Percentiles rank a stretch among this genome's conserved stretches.
Conservation (phyloP, 1,284 basidiomycete genomes). For the Tilletia caries region DNA sequence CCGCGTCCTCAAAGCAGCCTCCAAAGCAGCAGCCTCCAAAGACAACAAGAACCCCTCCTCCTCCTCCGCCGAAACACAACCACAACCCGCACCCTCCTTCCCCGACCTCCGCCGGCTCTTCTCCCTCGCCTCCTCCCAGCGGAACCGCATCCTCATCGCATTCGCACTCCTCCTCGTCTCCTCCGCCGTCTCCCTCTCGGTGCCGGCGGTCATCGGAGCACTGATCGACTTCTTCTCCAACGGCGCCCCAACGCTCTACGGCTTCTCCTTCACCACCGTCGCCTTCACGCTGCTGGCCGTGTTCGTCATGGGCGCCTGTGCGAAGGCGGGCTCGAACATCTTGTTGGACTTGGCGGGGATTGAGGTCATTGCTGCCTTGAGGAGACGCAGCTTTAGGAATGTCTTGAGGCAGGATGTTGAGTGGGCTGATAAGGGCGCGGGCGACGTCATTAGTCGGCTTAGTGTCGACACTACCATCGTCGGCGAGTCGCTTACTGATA, state of each 20-base stretch:
- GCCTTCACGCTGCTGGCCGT: constrained; percentile 70
- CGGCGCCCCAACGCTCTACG: constrained; percentile 35
- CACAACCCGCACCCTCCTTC: constrained; percentile 33
- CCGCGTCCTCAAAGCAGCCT: constrained; percentile 2
- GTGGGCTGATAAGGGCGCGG: constrained; percentile 79
- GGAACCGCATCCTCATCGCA: constrained; percentile 38
- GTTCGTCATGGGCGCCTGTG: constrained; percentile 82
- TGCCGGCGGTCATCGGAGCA: constrained; percentile 51
- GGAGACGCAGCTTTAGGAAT: constrained; percentile 76
- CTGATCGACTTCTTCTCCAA: constrained; percentile 51
- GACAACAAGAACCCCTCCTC: constrained; percentile 12
- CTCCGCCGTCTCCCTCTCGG: constrained; percentile 67
- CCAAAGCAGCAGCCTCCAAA: constrained; percentile 3
- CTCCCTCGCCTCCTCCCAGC: constrained; percentile 47
- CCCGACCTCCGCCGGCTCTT: constrained; percentile 46
- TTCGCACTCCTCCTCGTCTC: constrained; percentile 53
- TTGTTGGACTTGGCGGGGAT: constrained; percentile 81
- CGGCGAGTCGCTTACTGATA: constrained; percentile 72
- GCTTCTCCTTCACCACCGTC: constrained; percentile 72
- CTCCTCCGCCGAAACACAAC: background rate
- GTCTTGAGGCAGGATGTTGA: constrained; percentile 78
- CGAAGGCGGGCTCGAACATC: constrained; percentile 83
- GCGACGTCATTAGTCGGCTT: constrained; percentile 86
- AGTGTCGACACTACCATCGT: constrained; percentile 91
- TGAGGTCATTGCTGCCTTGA: constrained; percentile 82